Percentiles rank a stretch among this genome's conserved stretches.
phyloP scores from a whole-genome alignment of 768 basidiomycete species.

The Suillus lakei region DNA sequence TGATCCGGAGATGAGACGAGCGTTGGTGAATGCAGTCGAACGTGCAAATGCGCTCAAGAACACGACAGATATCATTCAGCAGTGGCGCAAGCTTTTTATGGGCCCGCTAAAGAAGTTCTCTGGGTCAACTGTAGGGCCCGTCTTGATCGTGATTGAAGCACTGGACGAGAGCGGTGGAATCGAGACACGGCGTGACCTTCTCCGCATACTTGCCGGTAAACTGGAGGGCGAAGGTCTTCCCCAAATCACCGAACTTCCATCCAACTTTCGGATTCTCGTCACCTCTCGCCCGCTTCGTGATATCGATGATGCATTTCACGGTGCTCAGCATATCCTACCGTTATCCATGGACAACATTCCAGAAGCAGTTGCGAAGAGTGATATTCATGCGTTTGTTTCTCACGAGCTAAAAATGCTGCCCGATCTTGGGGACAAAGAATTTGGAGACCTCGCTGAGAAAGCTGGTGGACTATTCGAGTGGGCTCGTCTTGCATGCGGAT shows the following conservation, averaged over 20 bases:
- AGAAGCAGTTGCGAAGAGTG: neutral
- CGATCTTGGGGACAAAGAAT: neutral
- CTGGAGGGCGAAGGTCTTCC: neutral
- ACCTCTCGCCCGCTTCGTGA: slow-evolving; percentile 16
- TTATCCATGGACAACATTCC: slow-evolving; percentile 3
- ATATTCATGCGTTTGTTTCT: neutral
- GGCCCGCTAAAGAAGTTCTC: slow-evolving; percentile 11
- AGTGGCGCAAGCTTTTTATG: slow-evolving; percentile 24
- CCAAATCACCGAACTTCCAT: slow-evolving; percentile 5
- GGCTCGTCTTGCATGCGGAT: slow-evolving; percentile 12
- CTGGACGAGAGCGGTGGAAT: slow-evolving; percentile 20
- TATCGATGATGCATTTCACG: neutral
- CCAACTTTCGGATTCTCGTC: slow-evolving; percentile 14
- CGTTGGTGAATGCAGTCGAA: neutral
- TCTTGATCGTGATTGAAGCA: slow-evolving; percentile 31
- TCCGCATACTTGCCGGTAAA: slow-evolving; percentile 19
- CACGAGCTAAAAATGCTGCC: neutral
- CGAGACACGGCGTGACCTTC: slow-evolving; percentile 22
- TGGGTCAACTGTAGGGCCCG: slow-evolving; percentile 15
- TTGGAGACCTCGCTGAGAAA: neutral
- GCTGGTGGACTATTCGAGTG: slow-evolving; percentile 13
- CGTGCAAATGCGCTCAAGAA: slow-evolving; percentile 2
- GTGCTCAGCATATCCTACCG: neutral
- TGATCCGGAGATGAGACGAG: slow-evolving; percentile 10
- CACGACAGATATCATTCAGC: neutral